phyloP scores from a whole-genome alignment of 192 early-diverging fungal genomes.

The Entomortierella chlamydospora region DNA sequence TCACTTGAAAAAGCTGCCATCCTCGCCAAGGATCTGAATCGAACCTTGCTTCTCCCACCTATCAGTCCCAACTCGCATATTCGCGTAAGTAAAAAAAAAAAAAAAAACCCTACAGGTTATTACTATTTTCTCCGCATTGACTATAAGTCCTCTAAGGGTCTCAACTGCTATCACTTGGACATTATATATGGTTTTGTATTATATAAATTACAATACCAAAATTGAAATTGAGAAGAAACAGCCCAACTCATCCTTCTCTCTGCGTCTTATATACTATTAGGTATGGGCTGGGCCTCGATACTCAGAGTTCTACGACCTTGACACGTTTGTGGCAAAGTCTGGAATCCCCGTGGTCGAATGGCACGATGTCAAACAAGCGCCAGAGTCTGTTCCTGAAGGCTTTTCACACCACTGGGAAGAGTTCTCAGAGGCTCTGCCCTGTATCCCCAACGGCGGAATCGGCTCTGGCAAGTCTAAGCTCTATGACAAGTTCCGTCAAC shows the following conservation, averaged over 20 bases:
- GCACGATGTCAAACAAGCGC: constrained; percentile 35
- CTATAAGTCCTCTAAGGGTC: too few species aligned
- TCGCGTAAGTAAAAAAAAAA: constrained; percentile 1
- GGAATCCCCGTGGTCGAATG: constrained; percentile 34
- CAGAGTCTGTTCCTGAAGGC: constrained; percentile 12
- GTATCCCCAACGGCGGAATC: constrained; percentile 30
- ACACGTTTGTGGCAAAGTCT: constrained; percentile 13
- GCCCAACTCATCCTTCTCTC: too few species aligned
- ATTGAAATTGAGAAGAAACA: background rate
- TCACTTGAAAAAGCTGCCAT: constrained; percentile 35
- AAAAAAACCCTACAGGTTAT: too few species aligned
- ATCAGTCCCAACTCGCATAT: constrained; percentile 42
- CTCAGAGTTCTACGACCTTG: constrained; percentile 36
- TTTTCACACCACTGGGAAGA: constrained; percentile 29
- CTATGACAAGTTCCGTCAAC: constrained; percentile 39
- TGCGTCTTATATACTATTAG: background rate
- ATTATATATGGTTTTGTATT: background rate
- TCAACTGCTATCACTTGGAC: too few species aligned
- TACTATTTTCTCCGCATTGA: too few species aligned
- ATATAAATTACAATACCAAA: background rate
- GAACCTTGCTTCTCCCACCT: constrained; percentile 30
- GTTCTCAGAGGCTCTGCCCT: constrained; percentile 35
- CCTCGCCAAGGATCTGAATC: constrained; percentile 42
- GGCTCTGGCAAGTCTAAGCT: constrained; percentile 12
- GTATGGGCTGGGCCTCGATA: constrained; percentile 38